A percentile compares a stretch with the other conserved stretches of the same genome.
These are phyloP conservation scores for Ganoderma meredithae DNA, from an alignment of 1,284 basidiomycete species.

Conservation along the genomic window DNA sequence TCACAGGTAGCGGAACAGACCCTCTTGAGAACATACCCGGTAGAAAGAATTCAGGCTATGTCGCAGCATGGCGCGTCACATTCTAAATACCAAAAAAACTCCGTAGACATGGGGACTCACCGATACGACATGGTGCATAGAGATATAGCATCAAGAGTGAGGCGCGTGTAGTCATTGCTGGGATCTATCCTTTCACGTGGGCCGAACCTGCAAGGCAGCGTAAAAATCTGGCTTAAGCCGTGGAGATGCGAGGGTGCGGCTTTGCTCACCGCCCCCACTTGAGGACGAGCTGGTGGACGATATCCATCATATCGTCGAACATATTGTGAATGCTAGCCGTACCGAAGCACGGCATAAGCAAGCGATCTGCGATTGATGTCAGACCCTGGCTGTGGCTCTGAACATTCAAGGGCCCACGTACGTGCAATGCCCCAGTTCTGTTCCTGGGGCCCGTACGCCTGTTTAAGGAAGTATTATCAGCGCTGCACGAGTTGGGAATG, in stretches of 20 bases:
- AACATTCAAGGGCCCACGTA: constrained; percentile 35
- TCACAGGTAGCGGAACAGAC: background rate
- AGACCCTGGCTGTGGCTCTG: background rate
- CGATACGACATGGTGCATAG: constrained; percentile 55
- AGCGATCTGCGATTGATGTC: constrained; percentile 45
- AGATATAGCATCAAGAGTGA: constrained; percentile 55
- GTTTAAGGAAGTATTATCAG: background rate
- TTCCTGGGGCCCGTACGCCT: constrained; percentile 48
- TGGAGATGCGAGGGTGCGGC: background rate
- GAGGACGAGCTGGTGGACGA: constrained; percentile 52
- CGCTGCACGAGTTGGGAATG: background rate
- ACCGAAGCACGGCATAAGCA: constrained; percentile 62
- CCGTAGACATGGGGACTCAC: constrained; percentile 14
- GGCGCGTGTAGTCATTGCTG: constrained; percentile 53
- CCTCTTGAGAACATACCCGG: constrained; percentile 15
- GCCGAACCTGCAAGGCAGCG: constrained; percentile 46
- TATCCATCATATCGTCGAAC: constrained; percentile 59
- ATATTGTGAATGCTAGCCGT: constrained; percentile 52
- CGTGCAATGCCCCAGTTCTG: constrained; percentile 57
- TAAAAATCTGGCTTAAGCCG: background rate
- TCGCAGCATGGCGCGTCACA: background rate
- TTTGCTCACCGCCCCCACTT: constrained; percentile 53
- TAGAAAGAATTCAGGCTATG: constrained; percentile 39
- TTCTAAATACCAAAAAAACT: too few species aligned
- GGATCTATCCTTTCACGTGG: constrained; percentile 51